A percentile compares a stretch with the other conserved stretches of the same genome.
phyloP scores from a whole-genome alignment of 2,329 filamentous ascomycete species.

The Knufia petricola region DNA sequence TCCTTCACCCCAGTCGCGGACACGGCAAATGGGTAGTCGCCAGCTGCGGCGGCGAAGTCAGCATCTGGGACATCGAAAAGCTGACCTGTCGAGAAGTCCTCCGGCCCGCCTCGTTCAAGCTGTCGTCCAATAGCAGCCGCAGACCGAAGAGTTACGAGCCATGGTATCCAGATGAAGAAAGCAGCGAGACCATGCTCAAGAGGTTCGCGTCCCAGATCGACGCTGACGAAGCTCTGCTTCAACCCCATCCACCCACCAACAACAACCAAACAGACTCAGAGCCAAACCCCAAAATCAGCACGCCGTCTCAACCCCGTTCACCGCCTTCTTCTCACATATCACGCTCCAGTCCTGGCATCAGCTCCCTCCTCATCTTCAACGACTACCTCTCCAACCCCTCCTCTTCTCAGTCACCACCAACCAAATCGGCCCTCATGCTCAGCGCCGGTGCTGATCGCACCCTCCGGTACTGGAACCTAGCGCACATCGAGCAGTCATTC shows the following conservation, averaged over 20 bases:
- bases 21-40: conserved; percentile 80
- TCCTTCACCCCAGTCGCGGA: conserved; percentile 67
- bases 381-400: conserved; percentile 39
- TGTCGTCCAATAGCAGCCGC: background rate
- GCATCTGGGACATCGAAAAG: conserved; percentile 92
- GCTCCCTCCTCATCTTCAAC: conserved; percentile 47
- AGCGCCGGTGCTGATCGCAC: conserved; percentile 84
- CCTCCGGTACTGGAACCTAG: conserved; percentile 87
- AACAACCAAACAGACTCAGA: background rate
- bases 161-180: conserved; percentile 84
- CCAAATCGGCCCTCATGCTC: conserved; percentile 72
- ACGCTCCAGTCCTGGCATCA: conserved; percentile 10
- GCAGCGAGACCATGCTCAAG: conserved; percentile 73
- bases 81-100: conserved; percentile 82
- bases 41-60: conserved; percentile 82
- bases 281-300: background rate
- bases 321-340: too few relatives aligned
- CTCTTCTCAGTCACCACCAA: conserved; percentile 26
- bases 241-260: conserved; percentile 2
- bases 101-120: conserved; percentile 37
- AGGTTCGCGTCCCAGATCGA: conserved; percentile 57
- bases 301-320: too few relatives aligned
- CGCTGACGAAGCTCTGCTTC: conserved; percentile 17
- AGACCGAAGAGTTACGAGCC: conserved; percentile 59
- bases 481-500: conserved; percentile 64